Base-by-base conservation (phyloP, 2,329 filamentous ascomycete species). In the Fusarium drepaniforme region DNA sequence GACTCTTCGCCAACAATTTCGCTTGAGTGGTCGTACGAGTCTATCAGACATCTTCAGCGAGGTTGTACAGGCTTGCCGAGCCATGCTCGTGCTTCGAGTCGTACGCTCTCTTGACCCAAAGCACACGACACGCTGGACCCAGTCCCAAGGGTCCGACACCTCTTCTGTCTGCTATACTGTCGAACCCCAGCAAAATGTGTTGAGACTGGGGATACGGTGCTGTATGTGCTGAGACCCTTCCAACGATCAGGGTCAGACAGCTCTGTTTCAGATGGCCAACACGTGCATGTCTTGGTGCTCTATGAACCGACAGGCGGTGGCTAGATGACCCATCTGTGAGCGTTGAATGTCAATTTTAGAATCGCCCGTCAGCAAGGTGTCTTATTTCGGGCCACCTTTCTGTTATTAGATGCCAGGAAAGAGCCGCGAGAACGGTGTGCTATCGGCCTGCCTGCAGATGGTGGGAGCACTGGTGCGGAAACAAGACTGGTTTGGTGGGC, bases 21-120 rank as follows among this genome's bases (percentile, higher is more conserved):
- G 77, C 77, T 79, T 77, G 76, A 57, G 49, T 53, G 44, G 76
- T 77, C 58, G 60, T 69, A 78, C 75, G 66, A 46, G 51, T 65
- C 66, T 66, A 70, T 77, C 67, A 70, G 58, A 78, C 77, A 51
- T 67, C 62, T 70, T 67, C 68, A 73, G 74, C 66, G 61, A 75
- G 51, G 70, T 76, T 63, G 62, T 64, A 71, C 70, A 60, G 53
- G 61, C 68, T 58, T 66, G 42, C 62, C 72, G 75, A 73, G 64
- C 70, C 58, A 30, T 57, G 56, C 67, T 70, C 75, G 64, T 70
- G 59, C 49, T 51, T 44, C 37, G 30, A 57, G 72, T 73, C 21
- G 64, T 56, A 72, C 71, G 63, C 49, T 21, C 18, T 73, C 21
- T n/a, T 40, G 44, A 46, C 35, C 44, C 28, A 42, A 61, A 60